These are phyloP conservation scores for Raphanus raphanistrum DNA, from an alignment of 345 rosid species.

Conservation along the genomic window DNA sequence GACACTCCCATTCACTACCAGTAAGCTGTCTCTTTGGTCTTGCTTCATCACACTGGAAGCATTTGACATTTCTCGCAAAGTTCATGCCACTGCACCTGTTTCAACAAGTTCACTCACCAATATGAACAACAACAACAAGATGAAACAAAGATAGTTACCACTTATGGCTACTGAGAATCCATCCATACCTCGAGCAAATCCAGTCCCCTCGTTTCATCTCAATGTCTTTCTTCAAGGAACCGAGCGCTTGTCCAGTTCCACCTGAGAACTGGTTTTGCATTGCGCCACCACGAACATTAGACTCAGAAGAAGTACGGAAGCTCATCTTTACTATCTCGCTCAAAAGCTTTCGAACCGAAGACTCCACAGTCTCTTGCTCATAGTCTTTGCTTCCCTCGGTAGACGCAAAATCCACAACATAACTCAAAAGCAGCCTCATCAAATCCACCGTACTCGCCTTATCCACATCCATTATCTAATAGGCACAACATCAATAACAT, in stretches of 20 bases:
- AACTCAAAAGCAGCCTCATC: constrained; percentile 76
- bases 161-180: too few relatives aligned
- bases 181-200: constrained; percentile 90
- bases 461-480: constrained; percentile 45
- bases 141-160: constrained; percentile 14
- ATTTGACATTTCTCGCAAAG: constrained; percentile 83
- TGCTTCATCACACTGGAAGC: constrained; percentile 83
- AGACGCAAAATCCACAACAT: constrained; percentile 48
- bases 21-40: constrained; percentile 83
- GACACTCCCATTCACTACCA: constrained; percentile 98
- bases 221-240: constrained; percentile 47
- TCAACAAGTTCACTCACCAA: constrained; percentile 25
- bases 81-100: constrained; percentile 92
- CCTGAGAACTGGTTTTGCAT: constrained; percentile 45
- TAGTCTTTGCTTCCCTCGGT: constrained; percentile 35
- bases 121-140: constrained; percentile 12
- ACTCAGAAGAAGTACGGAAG: constrained; percentile 32
- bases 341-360: constrained; percentile 63
- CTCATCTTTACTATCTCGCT: constrained; percentile 56
- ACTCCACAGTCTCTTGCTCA: constrained; percentile 48
- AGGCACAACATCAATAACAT: neutral
- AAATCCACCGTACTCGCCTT: constrained; percentile 63
- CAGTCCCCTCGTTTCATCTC: constrained; percentile 97
- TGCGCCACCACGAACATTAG: constrained; percentile 32
- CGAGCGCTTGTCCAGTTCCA: constrained; percentile 44